Evolutionary conservation across 345 rosid species (phyloP).

Genomic region (sweet orange (Citrus sinensis)): DVS_A1.0 CM039169.1:1690001-1690500

Average conservation of each 20-base stretch:
- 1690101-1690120: constrained; percentile 11
- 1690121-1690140: neutral
- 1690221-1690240: constrained; percentile 22
- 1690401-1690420: neutral
- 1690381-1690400: neutral
- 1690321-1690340: constrained; percentile 19
- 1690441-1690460: neutral
- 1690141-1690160: neutral
- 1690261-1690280: constrained; percentile 21
- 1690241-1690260: constrained; percentile 32
- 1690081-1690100: constrained; percentile 24
- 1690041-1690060: constrained; percentile 18
- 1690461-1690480: neutral
- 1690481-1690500: neutral
- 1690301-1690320: constrained; percentile 23
- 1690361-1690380: neutral
- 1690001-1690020: neutral
- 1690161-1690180: neutral
- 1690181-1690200: neutral
- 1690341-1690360: neutral
- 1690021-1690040: constrained; percentile 24
- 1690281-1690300: constrained; percentile 13
- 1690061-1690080: constrained; percentile 23
- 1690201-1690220: neutral
- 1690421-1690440: neutral